Percentiles rank a stretch among this genome's conserved stretches.
phyloP scores from a whole-genome alignment of 345 rosid genomes.

The Lepidium aucheri region DNA sequence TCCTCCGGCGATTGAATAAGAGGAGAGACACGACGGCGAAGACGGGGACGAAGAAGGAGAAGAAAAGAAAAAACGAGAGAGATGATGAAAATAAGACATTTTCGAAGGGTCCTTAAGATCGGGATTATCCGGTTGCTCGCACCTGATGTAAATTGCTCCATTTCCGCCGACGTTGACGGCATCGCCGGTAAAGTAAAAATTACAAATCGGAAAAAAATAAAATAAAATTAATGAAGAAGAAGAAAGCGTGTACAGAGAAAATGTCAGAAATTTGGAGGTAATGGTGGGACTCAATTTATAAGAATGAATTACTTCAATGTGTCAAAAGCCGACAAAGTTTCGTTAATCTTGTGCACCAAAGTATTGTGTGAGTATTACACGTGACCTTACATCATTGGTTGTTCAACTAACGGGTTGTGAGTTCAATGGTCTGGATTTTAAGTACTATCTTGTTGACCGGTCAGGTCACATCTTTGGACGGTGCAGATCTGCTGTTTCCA shows the following conservation, averaged over 20 bases:
- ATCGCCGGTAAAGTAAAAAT: background rate
- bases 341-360: background rate
- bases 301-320: constrained; percentile 12
- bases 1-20: constrained; percentile 9
- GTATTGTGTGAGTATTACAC: background rate
- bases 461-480: constrained; percentile 17
- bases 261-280: constrained; percentile 12
- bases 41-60: constrained; percentile 61
- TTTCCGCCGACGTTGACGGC: constrained; percentile 52
- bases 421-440: background rate
- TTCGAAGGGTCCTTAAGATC: constrained; percentile 44
- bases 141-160: constrained; percentile 89
- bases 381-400: background rate
- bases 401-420: background rate
- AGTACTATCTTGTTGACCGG: background rate
- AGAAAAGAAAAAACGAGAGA: constrained; percentile 46
- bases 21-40: constrained; percentile 40
- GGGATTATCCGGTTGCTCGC: constrained; percentile 97
- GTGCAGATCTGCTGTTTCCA: background rate
- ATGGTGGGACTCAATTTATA: constrained; percentile 28
- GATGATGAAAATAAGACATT: constrained; percentile 38
- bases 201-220: background rate
- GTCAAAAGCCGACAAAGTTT: background rate
- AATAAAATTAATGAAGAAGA: background rate
- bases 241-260: constrained; percentile 4